Evolutionary conservation across 768 basidiomycete species (phyloP).

Genomic region (Agaricus blazei): DNA sequence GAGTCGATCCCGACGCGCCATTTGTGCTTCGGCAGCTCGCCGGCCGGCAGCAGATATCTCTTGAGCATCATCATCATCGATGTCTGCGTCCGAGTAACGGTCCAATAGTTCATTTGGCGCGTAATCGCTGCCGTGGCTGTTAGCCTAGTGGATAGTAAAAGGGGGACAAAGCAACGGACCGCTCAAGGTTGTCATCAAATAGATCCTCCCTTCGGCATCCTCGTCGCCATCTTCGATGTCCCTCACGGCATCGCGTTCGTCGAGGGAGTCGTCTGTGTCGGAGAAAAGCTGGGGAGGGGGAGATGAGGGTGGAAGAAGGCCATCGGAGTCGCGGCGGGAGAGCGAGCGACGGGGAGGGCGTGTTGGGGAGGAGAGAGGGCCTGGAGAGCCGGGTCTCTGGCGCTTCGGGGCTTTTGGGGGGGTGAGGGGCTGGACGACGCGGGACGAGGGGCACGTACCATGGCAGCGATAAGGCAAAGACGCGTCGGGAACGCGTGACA

Average conservation of each 20-base stretch:
- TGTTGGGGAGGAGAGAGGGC: constrained; percentile 44
- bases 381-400: constrained; percentile 51
- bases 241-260: constrained; percentile 61
- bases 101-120: constrained; percentile 78
- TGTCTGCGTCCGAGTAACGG: constrained; percentile 78
- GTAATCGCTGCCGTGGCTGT: constrained; percentile 61
- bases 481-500: too few species aligned
- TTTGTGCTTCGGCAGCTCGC: constrained; percentile 78
- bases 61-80: constrained; percentile 77
- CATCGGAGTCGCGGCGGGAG: constrained; percentile 53
- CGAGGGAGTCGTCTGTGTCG: constrained; percentile 79
- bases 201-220: constrained; percentile 90
- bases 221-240: constrained; percentile 70
- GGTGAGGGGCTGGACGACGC: not conserved
- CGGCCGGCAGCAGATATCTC: constrained; percentile 66
- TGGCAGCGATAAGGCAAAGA: not conserved
- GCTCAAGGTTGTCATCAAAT: constrained; percentile 74
- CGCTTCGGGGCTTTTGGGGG: constrained; percentile 47
- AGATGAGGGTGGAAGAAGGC: constrained; percentile 83
- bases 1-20: constrained; percentile 83
- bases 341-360: constrained; percentile 29
- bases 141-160: constrained; percentile 7
- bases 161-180: constrained; percentile 37
- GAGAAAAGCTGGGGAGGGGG: constrained; percentile 80
- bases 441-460: not conserved